Conservation (phyloP, 78 protist species). For the Dictyostelium brefeldianum region DNA sequence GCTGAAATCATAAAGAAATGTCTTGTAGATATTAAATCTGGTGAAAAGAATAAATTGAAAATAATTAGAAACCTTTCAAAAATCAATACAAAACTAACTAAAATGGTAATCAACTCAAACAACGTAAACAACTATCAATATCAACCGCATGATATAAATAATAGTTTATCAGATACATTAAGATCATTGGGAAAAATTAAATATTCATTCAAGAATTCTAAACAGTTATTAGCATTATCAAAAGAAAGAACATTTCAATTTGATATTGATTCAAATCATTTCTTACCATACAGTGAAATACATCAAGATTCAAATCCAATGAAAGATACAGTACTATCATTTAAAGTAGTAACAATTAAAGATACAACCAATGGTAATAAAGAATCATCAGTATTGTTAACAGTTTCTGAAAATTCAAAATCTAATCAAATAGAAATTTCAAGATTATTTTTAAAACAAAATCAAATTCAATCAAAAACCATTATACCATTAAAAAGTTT, state of each 20-base stretch:
- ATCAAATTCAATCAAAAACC: constrained; percentile 17
- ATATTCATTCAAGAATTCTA: background rate
- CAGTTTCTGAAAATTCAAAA: background rate
- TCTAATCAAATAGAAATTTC: background rate
- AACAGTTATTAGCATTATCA: constrained; percentile 2
- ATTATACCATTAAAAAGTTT: background rate
- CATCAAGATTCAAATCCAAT: background rate
- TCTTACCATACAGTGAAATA: background rate
- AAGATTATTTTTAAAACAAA: background rate
- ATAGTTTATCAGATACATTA: background rate
- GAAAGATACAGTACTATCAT: background rate
- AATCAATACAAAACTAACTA: background rate
- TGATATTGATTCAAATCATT: constrained; percentile 24
- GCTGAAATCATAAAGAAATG: background rate
- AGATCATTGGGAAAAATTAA: constrained; percentile 7
- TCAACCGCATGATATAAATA: background rate
- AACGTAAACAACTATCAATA: constrained; percentile 17
- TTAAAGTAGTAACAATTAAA: background rate
- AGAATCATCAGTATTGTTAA: background rate
- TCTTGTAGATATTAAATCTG: background rate
- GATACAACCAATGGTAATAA: background rate
- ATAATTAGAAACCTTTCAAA: background rate
- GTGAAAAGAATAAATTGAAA: constrained; percentile 32
- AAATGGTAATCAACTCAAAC: background rate
- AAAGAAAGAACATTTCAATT: constrained; percentile 16